Evolutionary conservation across 495 filamentous ascomycete genomes (phyloP), one percentile per base, ranked within the genome.

Genomic region (Penicillium cosmopolitanum): DNA sequence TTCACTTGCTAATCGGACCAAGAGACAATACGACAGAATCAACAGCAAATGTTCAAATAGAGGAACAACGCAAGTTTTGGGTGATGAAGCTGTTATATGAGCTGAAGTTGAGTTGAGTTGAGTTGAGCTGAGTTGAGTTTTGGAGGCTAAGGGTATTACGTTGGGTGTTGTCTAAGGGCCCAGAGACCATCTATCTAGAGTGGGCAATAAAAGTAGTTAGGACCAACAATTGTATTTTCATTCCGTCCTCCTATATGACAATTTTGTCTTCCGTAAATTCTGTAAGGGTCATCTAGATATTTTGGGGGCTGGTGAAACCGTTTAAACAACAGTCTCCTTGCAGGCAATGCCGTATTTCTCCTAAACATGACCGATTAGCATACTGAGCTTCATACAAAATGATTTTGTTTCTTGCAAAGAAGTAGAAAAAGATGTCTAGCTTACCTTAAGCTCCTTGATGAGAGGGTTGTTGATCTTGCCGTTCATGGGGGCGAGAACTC

Each of bases 401-500:
- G 8, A 31, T 6, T 31, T 7, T 8, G 28, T 31, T 23, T 23
- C 23, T 23, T 23, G 23, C 23, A 23, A 18, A 2, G 3, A 15
- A 4, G 40, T 4, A 43, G 34, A 36, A 36, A 36, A 13, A n/a
- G 12, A 4, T 19, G 0, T 21, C 3, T 9, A 19, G n/a, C 21
- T 23, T 23, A 48, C 46, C 59, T 63, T 86, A 50, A 93, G 75
- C 50, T 85, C 82, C 75, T 87, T 83, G 61, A 84, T 80, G 61
- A 94, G 81, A 63, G 82, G 82, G 25, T 73, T 81, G 70, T 85
- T 87, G 68, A 96, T 88, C 61, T 89, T 84, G 33, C 78, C 74
- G 56, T 72, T 85, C 85, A 96, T 89, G 2, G 94, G 93, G 46
- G 93, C 93, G 44, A 97, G 69, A 50, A 97, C 77, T 66, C 92